Percentiles rank a stretch among this genome's conserved stretches.
Evolutionary conservation across 2,329 filamentous ascomycete genomes (phyloP).

Genomic region (Hypoxylon sp.): DNA sequence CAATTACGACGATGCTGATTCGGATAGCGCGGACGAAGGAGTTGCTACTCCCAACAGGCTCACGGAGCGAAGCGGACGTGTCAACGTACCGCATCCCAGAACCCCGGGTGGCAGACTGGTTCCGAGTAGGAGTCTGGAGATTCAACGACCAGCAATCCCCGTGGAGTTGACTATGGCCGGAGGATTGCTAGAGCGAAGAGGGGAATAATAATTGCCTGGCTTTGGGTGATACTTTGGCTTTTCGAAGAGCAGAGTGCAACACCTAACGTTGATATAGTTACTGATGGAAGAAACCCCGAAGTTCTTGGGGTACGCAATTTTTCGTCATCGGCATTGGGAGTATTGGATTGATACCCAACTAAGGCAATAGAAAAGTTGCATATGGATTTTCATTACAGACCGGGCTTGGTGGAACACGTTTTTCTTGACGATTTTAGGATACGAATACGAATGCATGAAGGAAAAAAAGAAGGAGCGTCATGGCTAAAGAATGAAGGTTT

Average conservation of each 20-base stretch:
- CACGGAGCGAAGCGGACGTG: slow-evolving; percentile 63
- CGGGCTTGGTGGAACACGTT: slow-evolving; percentile 13
- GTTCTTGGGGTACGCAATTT: slow-evolving; percentile 15
- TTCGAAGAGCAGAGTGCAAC: background rate
- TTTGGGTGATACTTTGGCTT: background rate
- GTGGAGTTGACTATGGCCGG: slow-evolving; percentile 47
- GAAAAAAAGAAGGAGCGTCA: background rate
- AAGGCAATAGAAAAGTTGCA: slow-evolving; percentile 33
- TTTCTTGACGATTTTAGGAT: background rate
- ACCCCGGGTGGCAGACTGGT: slow-evolving; percentile 65
- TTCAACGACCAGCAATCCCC: slow-evolving; percentile 57
- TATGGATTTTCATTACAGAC: slow-evolving; percentile 31
- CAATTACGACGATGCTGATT: slow-evolving; percentile 69
- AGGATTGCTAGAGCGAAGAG: slow-evolving; percentile 44
- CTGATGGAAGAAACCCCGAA: slow-evolving; percentile 15
- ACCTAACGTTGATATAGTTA: background rate
- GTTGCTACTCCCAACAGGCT: slow-evolving; percentile 55
- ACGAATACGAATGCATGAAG: slow-evolving; percentile 9
- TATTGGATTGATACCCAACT: slow-evolving; percentile 38
- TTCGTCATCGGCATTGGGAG: slow-evolving; percentile 32
- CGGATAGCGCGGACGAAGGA: slow-evolving; percentile 51
- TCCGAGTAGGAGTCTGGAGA: slow-evolving; percentile 68
- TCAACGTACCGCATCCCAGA: slow-evolving; percentile 68
- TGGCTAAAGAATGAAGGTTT: slow-evolving; percentile 3
- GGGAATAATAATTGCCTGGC: slow-evolving; percentile 36